Evolutionary conservation across 176 grass and related monocot genomes (phyloP).

Genomic region (Avena eriantha): DNA sequence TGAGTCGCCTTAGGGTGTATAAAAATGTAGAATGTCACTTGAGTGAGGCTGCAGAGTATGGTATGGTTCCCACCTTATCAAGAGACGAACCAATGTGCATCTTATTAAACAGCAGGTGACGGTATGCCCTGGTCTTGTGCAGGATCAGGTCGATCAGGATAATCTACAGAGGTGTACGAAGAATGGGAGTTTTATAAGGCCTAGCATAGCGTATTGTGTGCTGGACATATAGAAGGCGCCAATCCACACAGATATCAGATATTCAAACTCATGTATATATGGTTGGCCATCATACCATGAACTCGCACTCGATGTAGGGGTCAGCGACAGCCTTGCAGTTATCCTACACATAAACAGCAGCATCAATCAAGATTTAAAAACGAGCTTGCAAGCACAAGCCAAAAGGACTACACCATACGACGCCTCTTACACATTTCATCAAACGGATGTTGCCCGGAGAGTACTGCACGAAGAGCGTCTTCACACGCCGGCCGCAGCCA

Average conservation of each 20-base stretch:
- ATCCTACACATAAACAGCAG: constrained; percentile 45
- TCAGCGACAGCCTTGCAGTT: constrained; percentile 87
- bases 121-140: constrained; percentile 90
- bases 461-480: constrained; percentile 85
- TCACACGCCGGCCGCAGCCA: constrained; percentile 62
- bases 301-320: constrained; percentile 96
- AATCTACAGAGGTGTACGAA: constrained; percentile 57
- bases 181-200: not conserved
- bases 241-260: not conserved
- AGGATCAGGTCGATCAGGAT: constrained; percentile 95
- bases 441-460: constrained; percentile 92
- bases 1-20: not conserved
- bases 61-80: constrained; percentile 59
- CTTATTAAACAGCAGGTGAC: constrained; percentile 85
- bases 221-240: not conserved
- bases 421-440: constrained; percentile 87
- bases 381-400: not conserved
- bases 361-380: not conserved
- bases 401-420: not conserved
- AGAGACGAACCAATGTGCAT: constrained; percentile 62
- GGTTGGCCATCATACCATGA: constrained; percentile 61
- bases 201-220: not conserved
- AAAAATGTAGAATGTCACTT: not conserved
- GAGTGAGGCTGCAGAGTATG: not conserved
- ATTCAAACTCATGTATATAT: not conserved